phyloP scores from a whole-genome alignment of 495 filamentous ascomycete species.

The Pseudoneurospora amorphoporcata region DNA sequence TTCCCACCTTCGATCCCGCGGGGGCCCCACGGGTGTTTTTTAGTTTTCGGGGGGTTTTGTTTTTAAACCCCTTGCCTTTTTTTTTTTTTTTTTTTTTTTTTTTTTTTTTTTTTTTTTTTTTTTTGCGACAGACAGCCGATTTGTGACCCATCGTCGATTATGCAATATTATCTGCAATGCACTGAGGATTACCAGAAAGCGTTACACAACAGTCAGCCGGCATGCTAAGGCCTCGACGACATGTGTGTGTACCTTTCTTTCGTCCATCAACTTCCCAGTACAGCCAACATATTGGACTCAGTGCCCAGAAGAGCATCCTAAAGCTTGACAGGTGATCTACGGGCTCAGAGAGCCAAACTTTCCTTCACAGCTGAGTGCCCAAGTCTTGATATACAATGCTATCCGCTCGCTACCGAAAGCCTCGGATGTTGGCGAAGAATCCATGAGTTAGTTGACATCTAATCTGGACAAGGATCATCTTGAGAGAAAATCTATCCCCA shows the following conservation, averaged over 20 bases:
- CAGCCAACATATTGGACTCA: neutral
- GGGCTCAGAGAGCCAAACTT: neutral
- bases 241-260: neutral
- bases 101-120: too few relatives aligned
- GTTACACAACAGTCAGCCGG: neutral
- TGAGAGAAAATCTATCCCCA: neutral
- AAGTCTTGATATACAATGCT: neutral
- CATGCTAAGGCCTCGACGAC: neutral
- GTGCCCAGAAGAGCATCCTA: neutral
- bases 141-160: neutral
- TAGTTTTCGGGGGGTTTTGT: too few relatives aligned
- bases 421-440: neutral
- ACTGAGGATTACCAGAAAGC: neutral
- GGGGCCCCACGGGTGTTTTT: too few relatives aligned
- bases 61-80: too few relatives aligned
- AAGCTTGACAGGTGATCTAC: neutral
- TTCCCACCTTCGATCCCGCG: too few relatives aligned
- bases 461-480: neutral
- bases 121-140: neutral
- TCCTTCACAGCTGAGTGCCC: neutral
- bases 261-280: neutral
- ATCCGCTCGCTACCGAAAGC: neutral
- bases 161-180: neutral
- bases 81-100: too few relatives aligned
- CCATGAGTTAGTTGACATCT: neutral